phyloP scores from a whole-genome alignment of 805 yeast genomes.

The Candida orba region DNA sequence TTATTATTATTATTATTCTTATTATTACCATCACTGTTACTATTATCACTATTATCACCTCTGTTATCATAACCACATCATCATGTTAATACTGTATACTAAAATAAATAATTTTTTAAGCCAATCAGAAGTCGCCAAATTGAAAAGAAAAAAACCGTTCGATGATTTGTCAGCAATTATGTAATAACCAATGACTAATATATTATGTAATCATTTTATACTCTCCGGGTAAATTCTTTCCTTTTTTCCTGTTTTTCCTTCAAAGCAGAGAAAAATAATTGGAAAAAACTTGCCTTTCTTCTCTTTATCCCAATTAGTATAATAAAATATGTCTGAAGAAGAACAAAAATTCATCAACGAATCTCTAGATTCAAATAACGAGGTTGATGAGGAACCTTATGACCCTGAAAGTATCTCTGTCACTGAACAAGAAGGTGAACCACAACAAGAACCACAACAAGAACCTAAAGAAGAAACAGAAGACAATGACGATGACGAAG shows the following conservation, averaged over 20 bases:
- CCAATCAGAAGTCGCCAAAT: background rate
- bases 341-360: background rate
- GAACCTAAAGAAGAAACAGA: constrained; percentile 9
- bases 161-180: background rate
- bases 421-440: background rate
- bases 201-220: too few species aligned
- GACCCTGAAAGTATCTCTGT: background rate
- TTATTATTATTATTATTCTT: background rate
- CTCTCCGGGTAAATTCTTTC: too few species aligned
- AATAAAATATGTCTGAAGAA: background rate
- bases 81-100: background rate
- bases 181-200: too few species aligned
- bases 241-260: too few species aligned
- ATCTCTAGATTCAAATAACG: too few species aligned
- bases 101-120: background rate
- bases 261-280: too few species aligned
- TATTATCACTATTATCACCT: too few species aligned
- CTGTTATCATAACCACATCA: background rate
- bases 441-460: background rate
- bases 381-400: background rate
- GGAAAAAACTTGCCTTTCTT: too few species aligned
- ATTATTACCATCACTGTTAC: background rate
- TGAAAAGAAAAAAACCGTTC: background rate
- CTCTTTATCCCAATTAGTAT: too few species aligned
- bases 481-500: constrained; percentile 8